Base-by-base conservation (phyloP, 2,329 filamentous ascomycete species). In the Tolypocladium ophioglossoides region DNA sequence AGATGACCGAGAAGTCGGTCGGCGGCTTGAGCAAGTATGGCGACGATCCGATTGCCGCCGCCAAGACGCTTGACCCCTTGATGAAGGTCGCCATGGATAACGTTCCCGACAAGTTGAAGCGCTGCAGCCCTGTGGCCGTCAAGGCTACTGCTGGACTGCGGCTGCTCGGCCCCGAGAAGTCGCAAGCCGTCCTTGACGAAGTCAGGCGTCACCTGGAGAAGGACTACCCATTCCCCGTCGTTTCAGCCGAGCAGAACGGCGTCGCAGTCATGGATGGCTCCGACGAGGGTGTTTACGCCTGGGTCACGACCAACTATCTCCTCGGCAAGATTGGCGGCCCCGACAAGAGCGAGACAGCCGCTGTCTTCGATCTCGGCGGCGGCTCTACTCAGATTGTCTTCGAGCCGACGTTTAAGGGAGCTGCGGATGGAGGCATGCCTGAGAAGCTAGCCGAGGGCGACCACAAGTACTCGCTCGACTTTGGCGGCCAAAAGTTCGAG, bases 331-430 rank as follows among this genome's bases (percentile, higher is more conserved):
- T 99, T 70, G 94, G 94, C 56, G 88, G 89, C 12, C 89, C 91
- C 2, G 92, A 96, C 68, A 84, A 91, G 69, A 90, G 83, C 58
- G 87, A 90, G 51, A 97, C 94, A 2, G 95, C 94, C 41, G 94
- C 94, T 51, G 84, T 96, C 56, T 96, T 99, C 66, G 94, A 99
- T 68, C 86, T 99, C 50, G 94, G 94, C 59, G 94, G 94, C 64
- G 94, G 94, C 53, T 96, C 91, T 24, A 99, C 95, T 16, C 94
- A 99, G 75, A 96, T 99, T 67, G 95, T 99, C 62, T 99, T 97
- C 72, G 85, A 99, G 76, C 95, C 95, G 24, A 95, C 87, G 52
- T 99, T 96, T 74, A 86, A 89, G 68, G 80, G 82, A 54, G 80
- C 81, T 54, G 72, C 80, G 54, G 76, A 79, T 51, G 88, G 89